Percentiles rank a stretch among this genome's conserved stretches.
phyloP scores from a whole-genome alignment of 2,329 filamentous ascomycete species.

The Colletotrichum lini region DNA sequence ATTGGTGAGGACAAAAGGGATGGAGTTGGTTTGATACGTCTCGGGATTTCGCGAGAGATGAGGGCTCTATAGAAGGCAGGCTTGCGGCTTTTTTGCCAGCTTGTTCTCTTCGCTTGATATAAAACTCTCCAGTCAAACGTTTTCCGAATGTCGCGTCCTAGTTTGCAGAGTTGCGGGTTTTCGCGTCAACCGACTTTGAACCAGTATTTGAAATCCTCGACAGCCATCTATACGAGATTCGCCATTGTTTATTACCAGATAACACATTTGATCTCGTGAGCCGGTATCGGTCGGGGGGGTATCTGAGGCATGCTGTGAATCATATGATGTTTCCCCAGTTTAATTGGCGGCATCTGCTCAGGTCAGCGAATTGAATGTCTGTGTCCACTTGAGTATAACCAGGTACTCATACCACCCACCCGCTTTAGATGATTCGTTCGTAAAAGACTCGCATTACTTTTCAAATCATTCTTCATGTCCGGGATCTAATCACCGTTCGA shows the following conservation, averaged over 20 bases:
- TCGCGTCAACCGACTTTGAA: too few relatives aligned
- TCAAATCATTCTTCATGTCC: constrained; percentile 25
- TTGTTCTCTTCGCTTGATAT: background rate
- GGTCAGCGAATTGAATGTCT: too few relatives aligned
- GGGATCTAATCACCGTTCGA: constrained; percentile 18
- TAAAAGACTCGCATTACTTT: background rate
- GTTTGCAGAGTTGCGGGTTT: background rate
- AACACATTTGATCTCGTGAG: too few relatives aligned
- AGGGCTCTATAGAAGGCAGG: background rate
- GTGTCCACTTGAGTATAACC: too few relatives aligned
- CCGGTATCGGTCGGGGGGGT: too few relatives aligned
- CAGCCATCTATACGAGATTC: too few relatives aligned
- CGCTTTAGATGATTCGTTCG: background rate
- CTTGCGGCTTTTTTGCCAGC: too few relatives aligned
- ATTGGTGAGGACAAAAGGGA: background rate
- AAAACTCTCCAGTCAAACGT: background rate
- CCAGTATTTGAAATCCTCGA: too few relatives aligned
- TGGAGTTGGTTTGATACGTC: background rate
- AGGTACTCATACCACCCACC: background rate
- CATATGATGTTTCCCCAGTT: too few relatives aligned
- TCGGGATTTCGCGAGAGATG: background rate
- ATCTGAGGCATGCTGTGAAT: too few relatives aligned
- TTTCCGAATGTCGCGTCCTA: background rate
- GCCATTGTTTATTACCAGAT: too few relatives aligned
- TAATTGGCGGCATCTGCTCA: too few relatives aligned